Conservation (phyloP, 768 basidiomycete species). For the Paxillus rubicundulus region DNA sequence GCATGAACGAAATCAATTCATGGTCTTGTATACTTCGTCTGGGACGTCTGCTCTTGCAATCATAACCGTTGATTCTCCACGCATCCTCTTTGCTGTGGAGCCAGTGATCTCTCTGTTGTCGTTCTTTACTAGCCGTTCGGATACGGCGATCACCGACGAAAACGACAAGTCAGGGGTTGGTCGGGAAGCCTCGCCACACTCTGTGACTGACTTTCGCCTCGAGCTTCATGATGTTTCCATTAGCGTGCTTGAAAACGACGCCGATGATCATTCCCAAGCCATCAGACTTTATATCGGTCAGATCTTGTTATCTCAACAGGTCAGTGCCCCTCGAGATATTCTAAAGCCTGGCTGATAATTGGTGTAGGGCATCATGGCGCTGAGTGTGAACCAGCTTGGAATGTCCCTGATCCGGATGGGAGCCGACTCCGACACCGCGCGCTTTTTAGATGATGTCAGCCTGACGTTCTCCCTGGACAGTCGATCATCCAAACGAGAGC, state of each 20-base stretch:
- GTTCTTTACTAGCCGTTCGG: conserved; percentile 66
- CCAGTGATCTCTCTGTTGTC: conserved; percentile 86
- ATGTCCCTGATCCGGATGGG: conserved; percentile 96
- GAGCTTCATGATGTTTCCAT: conserved; percentile 91
- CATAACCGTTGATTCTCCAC: conserved; percentile 88
- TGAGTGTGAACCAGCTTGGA: conserved; percentile 78
- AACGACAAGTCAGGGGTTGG: conserved; percentile 11
- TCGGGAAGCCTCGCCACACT: conserved; percentile 10
- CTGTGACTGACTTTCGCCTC: conserved; percentile 61
- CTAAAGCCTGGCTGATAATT: conserved; percentile 7
- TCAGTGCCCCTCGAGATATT: conserved; percentile 30
- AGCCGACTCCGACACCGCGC: conserved; percentile 72
- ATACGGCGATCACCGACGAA: conserved; percentile 14
- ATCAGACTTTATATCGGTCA: conserved; percentile 84
- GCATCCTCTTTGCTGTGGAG: conserved; percentile 88
- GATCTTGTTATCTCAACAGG: conserved; percentile 89
- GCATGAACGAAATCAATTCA: conserved; percentile 88
- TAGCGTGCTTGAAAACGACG: conserved; percentile 83
- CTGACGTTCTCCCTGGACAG: conserved; percentile 84
- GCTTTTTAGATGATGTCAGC: conserved; percentile 92
- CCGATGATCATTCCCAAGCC: conserved; percentile 75
- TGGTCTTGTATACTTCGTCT: conserved; percentile 83
- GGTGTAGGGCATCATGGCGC: conserved; percentile 71
- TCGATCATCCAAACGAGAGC: conserved; percentile 64
- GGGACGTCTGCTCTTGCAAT: conserved; percentile 70